A percentile compares a stretch with the other conserved stretches of the same genome.
phyloP scores from a whole-genome alignment of 2,329 filamentous ascomycete species.

The Penicillium digitatum region DNA sequence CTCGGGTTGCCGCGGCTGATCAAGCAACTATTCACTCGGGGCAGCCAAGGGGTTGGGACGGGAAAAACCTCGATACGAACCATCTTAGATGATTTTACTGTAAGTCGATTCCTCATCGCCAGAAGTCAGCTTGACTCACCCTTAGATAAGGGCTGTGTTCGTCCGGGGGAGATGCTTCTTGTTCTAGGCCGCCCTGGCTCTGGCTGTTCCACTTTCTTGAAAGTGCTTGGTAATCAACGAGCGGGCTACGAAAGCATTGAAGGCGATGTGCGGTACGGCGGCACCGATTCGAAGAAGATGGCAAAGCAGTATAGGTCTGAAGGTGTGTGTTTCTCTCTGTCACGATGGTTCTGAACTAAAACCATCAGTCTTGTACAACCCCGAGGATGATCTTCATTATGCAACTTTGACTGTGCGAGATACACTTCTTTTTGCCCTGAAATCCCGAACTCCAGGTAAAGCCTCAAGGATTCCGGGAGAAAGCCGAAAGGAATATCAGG shows the following conservation, averaged over 20 bases:
- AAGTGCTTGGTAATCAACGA: constrained; percentile 69
- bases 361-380: constrained; percentile 63
- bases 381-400: constrained; percentile 74
- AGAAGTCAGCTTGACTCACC: neutral
- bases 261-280: constrained; percentile 55
- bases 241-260: constrained; percentile 57
- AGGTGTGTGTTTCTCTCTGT: constrained; percentile 19
- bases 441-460: constrained; percentile 63
- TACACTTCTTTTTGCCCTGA: constrained; percentile 69
- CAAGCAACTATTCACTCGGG: constrained; percentile 42
- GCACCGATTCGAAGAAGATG: constrained; percentile 51
- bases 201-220: constrained; percentile 75
- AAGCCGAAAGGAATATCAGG: constrained; percentile 56
- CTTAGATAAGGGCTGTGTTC: constrained; percentile 34
- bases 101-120: constrained; percentile 10
- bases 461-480: constrained; percentile 59
- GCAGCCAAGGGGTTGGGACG: constrained; percentile 27
- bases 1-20: constrained; percentile 48
- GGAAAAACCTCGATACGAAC: constrained; percentile 55
- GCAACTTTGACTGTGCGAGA: constrained; percentile 72
- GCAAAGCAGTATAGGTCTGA: constrained; percentile 47
- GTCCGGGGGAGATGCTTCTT: constrained; percentile 41
- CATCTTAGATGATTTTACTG: constrained; percentile 61
- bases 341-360: constrained; percentile 7
- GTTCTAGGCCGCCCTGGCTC: constrained; percentile 42